phyloP scores from a whole-genome alignment of 2,329 filamentous ascomycete species.

The Paracamarosporium sp. region DNA sequence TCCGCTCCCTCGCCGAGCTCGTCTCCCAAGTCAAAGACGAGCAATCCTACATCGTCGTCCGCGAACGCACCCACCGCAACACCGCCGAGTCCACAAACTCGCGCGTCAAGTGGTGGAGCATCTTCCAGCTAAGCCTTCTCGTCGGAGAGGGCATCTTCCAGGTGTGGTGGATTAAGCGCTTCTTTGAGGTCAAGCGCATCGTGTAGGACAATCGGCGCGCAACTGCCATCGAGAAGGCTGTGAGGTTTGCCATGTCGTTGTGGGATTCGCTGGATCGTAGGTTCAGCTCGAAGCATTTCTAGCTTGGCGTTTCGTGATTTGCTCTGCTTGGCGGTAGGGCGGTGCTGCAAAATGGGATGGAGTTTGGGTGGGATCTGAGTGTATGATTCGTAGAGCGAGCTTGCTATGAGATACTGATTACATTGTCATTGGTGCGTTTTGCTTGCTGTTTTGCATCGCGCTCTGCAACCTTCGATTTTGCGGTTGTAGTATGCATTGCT shows the following conservation, averaged over 20 bases:
- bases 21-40: conserved; percentile 95
- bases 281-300: conserved; percentile 4
- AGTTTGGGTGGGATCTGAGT: background rate
- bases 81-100: conserved; percentile 98
- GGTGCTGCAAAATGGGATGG: background rate
- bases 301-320: background rate
- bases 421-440: background rate
- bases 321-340: background rate
- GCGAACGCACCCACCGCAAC: conserved; percentile 96
- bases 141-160: conserved; percentile 95
- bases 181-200: conserved; percentile 74
- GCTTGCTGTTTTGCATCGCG: no score
- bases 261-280: background rate
- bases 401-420: background rate
- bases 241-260: background rate
- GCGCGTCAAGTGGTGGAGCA: conserved; percentile 99
- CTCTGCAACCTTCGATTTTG: no score
- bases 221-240: background rate
- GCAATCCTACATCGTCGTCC: conserved; percentile 93
- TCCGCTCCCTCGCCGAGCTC: conserved; percentile 82
- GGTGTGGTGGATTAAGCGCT: conserved; percentile 98
- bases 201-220: conserved; percentile 21
- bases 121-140: conserved; percentile 91
- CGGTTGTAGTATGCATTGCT: no score
- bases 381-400: background rate